Conservation (phyloP, 2,329 filamentous ascomycete species). For the Penicillium italicum region DNA sequence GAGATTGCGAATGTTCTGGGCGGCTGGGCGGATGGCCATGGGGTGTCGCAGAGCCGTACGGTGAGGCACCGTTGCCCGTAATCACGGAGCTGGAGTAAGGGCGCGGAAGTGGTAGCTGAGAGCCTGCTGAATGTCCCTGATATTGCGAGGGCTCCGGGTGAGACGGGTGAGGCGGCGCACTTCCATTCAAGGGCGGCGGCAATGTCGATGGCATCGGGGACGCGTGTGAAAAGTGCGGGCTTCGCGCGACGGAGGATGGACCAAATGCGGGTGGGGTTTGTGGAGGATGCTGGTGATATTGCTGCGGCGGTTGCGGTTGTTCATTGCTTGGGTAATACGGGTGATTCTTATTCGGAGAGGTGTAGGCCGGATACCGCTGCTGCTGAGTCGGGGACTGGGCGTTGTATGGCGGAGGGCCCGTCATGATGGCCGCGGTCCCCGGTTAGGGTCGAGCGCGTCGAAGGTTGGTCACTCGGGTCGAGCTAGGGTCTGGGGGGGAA, state of each 20-base stretch:
- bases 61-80: slow-evolving; percentile 35
- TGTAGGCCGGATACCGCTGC: slow-evolving; percentile 41
- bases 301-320: slow-evolving; percentile 21
- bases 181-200: slow-evolving; percentile 40
- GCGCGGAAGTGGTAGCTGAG: slow-evolving; percentile 33
- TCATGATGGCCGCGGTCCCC: slow-evolving; percentile 39
- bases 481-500: slow-evolving; percentile 9
- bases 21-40: slow-evolving; percentile 43
- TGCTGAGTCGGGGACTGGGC: slow-evolving; percentile 46
- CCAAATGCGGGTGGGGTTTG: slow-evolving; percentile 44
- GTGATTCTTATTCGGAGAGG: slow-evolving; percentile 42
- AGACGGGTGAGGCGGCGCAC: slow-evolving; percentile 27
- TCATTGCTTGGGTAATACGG: slow-evolving; percentile 44
- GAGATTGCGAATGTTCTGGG: slow-evolving; percentile 41
- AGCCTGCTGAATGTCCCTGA: slow-evolving; percentile 31
- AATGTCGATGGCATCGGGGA: slow-evolving; percentile 40
- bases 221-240: slow-evolving; percentile 42
- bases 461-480: slow-evolving; percentile 7
- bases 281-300: slow-evolving; percentile 41
- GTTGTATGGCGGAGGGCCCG: slow-evolving; percentile 45
- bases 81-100: slow-evolving; percentile 37
- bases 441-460: slow-evolving; percentile 29
- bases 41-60: slow-evolving; percentile 36
- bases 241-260: slow-evolving; percentile 36
- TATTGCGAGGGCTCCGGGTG: slow-evolving; percentile 37